Percentiles rank a stretch among this genome's conserved stretches.
These are phyloP conservation scores for Mortierella sp. DNA, from an alignment of 371 early-diverging fungal genomes.

Conservation along the genomic window DNA sequence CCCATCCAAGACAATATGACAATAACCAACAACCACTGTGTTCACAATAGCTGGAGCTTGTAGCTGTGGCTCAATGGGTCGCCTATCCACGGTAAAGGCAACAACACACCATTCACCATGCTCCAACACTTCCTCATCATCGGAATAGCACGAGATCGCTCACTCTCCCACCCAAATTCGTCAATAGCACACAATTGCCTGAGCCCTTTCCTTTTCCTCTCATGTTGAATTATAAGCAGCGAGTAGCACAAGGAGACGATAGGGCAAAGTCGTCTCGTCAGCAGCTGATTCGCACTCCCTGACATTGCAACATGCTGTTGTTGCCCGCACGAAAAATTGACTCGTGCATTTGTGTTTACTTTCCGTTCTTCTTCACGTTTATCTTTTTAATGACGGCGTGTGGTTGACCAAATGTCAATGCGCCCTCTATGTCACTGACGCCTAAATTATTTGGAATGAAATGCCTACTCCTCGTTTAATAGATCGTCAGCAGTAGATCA, in stretches of 20 bases:
- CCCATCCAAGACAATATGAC: not conserved
- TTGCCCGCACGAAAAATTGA: not conserved
- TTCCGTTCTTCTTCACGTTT: not conserved
- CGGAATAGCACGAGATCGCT: constrained; percentile 6
- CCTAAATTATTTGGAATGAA: not conserved
- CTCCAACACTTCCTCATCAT: not conserved
- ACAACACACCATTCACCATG: not conserved
- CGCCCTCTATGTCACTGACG: not conserved
- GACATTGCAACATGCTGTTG: not conserved
- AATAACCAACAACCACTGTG: not conserved
- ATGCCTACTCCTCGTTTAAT: not conserved
- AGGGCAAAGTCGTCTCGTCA: not conserved
- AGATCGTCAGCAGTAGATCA: not conserved
- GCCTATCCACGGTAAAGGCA: not conserved
- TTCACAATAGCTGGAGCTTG: not conserved
- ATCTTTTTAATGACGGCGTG: not conserved
- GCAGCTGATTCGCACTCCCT: not conserved
- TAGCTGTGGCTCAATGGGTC: not conserved
- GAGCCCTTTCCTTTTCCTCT: not conserved
- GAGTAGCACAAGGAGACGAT: not conserved
- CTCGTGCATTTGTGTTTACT: constrained; percentile 4
- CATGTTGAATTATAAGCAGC: not conserved
- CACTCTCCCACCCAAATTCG: not conserved
- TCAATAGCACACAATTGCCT: not conserved
- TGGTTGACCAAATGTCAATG: not conserved